phyloP scores from a whole-genome alignment of 2,329 filamentous ascomycete species.

The Penicillium sp. region DNA sequence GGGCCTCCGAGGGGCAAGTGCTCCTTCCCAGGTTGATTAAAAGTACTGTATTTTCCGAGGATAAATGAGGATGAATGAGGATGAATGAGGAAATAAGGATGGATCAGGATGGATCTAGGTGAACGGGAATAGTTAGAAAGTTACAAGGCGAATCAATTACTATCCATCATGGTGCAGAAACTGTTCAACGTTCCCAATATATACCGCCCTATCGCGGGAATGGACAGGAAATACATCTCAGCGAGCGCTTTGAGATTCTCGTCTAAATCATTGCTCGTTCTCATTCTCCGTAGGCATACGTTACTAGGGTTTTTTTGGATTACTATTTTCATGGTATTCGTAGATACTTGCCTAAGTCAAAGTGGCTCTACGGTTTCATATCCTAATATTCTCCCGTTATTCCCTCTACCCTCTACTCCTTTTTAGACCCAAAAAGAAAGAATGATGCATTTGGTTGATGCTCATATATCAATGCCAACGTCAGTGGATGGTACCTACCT shows the following conservation, averaged over 20 bases:
- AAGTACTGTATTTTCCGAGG: too few relatives aligned
- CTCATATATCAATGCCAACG: background rate
- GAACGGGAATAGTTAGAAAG: background rate
- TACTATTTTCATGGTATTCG: background rate
- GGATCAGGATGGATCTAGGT: background rate
- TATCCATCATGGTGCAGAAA: background rate
- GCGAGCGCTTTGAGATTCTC: background rate
- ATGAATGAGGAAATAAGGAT: background rate
- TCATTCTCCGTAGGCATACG: too few relatives aligned
- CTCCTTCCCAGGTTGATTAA: conserved; percentile 19
- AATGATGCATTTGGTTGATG: background rate
- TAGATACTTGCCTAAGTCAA: background rate
- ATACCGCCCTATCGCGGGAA: background rate
- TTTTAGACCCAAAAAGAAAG: background rate
- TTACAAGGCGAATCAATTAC: background rate
- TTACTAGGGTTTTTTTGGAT: background rate
- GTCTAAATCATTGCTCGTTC: background rate
- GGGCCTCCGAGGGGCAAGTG: conserved; percentile 13
- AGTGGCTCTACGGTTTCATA: background rate
- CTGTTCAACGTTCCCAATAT: background rate
- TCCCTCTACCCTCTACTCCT: too few relatives aligned
- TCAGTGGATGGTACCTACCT: too few relatives aligned
- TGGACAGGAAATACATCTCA: background rate
- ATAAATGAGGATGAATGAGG: background rate
- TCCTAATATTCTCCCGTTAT: background rate